phyloP scores from a whole-genome alignment of 345 rosid genomes.

The Carallia pectinifolia region DNA sequence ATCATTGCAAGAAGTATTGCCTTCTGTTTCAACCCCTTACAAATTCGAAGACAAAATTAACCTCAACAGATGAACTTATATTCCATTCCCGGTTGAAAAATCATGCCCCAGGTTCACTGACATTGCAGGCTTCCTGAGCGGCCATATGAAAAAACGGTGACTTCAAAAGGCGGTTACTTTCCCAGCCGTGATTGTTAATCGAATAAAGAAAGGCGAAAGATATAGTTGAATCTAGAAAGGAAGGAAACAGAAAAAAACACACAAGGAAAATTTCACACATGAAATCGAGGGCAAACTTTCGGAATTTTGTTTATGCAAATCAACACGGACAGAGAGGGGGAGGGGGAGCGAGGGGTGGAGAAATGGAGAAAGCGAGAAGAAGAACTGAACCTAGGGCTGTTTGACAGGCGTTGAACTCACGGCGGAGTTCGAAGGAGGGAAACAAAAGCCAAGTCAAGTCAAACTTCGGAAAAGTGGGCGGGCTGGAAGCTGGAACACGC shows the following conservation, averaged over 20 bases:
- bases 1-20: constrained; percentile 30
- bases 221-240: constrained; percentile 10
- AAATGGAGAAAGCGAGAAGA: too few relatives aligned
- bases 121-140: constrained; percentile 39
- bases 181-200: constrained; percentile 35
- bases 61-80: constrained; percentile 28
- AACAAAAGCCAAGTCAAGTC: too few relatives aligned
- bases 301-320: constrained; percentile 20
- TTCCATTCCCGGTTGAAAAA: constrained; percentile 37
- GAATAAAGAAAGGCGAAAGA: constrained; percentile 21
- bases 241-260: constrained; percentile 17
- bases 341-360: neutral
- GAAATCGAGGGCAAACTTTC: constrained; percentile 24
- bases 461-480: too few relatives aligned
- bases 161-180: constrained; percentile 28
- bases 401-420: too few relatives aligned
- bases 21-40: constrained; percentile 33
- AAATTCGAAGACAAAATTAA: constrained; percentile 29
- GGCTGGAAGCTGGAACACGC: too few relatives aligned
- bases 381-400: too few relatives aligned
- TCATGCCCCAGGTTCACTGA: constrained; percentile 21
- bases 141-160: constrained; percentile 44
- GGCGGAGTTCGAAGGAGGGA: too few relatives aligned
- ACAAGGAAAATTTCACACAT: constrained; percentile 6
- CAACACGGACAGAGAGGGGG: constrained; percentile 30